Conservation (phyloP, 805 yeast species). For the Wickerhamiella brachini region DNA sequence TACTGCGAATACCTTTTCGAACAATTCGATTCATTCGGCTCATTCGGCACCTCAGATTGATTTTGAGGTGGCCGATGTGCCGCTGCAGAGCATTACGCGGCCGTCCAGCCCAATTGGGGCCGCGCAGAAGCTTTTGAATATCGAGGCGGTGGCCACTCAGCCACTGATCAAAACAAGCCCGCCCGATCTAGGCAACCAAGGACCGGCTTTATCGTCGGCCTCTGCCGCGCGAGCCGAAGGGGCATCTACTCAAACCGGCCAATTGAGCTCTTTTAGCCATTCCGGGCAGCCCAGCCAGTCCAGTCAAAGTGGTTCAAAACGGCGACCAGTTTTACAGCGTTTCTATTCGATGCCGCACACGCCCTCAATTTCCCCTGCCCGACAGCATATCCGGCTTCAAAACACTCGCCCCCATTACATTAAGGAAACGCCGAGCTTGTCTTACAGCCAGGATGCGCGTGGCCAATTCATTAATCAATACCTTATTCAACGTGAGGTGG, state of each 20-base stretch:
- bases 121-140: neutral
- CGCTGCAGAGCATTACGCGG: neutral
- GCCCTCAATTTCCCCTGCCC: conserved; percentile 21
- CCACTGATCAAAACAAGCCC: neutral
- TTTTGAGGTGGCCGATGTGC: neutral
- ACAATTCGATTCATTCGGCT: too few relatives aligned
- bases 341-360: conserved; percentile 23
- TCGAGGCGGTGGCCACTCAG: neutral
- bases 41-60: neutral
- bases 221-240: neutral
- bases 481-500: conserved; percentile 57
- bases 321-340: conserved; percentile 23
- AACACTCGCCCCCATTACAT: conserved; percentile 23
- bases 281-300: too few relatives aligned
- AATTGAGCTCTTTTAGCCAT: too few relatives aligned
- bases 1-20: too few relatives aligned
- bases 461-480: conserved; percentile 34
- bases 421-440: conserved; percentile 24
- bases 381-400: conserved; percentile 25
- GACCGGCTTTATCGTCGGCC: neutral
- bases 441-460: conserved; percentile 18
- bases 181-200: too few relatives aligned
- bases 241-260: too few relatives aligned
- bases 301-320: too few relatives aligned
- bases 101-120: neutral